These are phyloP conservation scores for Cryptococcus sp. DNA, from an alignment of 1,284 basidiomycete species.

Conservation along the genomic window DNA sequence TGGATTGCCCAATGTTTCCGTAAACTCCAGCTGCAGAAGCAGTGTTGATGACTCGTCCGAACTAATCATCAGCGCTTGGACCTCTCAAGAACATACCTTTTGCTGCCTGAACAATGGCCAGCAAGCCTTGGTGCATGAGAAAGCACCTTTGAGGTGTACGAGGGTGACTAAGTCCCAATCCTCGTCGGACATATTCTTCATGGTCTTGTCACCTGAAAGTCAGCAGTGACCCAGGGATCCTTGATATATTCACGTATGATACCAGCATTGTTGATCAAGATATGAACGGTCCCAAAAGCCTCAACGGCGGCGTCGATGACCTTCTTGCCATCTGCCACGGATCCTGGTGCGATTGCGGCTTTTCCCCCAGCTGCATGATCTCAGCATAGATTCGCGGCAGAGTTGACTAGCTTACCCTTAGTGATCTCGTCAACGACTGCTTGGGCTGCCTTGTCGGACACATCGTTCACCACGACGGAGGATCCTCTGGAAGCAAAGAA, in stretches of 20 bases:
- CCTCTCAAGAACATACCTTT: constrained; percentile 50
- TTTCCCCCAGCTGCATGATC: constrained; percentile 67
- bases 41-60: constrained; percentile 88
- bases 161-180: constrained; percentile 82
- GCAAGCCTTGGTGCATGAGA: constrained; percentile 89
- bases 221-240: not conserved
- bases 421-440: constrained; percentile 88
- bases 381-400: not conserved
- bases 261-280: constrained; percentile 94
- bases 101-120: constrained; percentile 90
- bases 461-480: constrained; percentile 93
- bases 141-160: constrained; percentile 94
- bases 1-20: constrained; percentile 96
- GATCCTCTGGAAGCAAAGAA: constrained; percentile 88
- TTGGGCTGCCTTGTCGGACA: constrained; percentile 82
- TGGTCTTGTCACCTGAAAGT: constrained; percentile 53
- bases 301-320: constrained; percentile 81
- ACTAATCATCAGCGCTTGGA: constrained; percentile 46
- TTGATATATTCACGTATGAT: constrained; percentile 64
- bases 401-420: constrained; percentile 56
- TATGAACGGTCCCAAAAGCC: constrained; percentile 76
- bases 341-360: constrained; percentile 81
- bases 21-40: constrained; percentile 57
- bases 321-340: constrained; percentile 80
- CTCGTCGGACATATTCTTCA: constrained; percentile 84